These are phyloP conservation scores for Cotoneaster glaucophyllus DNA, from an alignment of 306 rosid species.

Conservation along the genomic window DNA sequence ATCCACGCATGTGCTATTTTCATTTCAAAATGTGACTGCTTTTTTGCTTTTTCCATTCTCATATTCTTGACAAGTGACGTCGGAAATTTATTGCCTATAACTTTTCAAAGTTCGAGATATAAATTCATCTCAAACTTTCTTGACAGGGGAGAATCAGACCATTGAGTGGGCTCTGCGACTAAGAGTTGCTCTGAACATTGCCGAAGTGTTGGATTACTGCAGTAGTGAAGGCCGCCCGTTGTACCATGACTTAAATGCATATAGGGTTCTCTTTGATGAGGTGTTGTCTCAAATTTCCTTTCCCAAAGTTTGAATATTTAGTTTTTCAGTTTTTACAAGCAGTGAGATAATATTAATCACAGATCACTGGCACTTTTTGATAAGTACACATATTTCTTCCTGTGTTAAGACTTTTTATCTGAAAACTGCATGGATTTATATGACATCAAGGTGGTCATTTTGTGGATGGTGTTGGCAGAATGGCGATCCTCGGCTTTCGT, in stretches of 20 bases:
- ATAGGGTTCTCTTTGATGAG: conserved; percentile 77
- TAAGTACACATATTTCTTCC: neutral
- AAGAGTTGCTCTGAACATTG: conserved; percentile 64
- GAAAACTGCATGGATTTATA: neutral
- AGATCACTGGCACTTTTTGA: neutral
- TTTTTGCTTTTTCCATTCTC: neutral
- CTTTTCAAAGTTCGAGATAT: neutral
- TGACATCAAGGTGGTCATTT: conserved; percentile 11
- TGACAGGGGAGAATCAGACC: conserved; percentile 80
- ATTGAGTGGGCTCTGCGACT: conserved; percentile 78
- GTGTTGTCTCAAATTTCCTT: conserved; percentile 27
- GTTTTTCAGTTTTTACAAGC: neutral
- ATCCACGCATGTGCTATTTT: neutral
- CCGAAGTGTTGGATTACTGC: conserved; percentile 69
- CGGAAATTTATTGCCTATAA: neutral
- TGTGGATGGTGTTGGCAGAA: conserved; percentile 45
- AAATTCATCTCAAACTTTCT: conserved; percentile 1
- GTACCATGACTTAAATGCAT: conserved; percentile 77
- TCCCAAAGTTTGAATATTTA: neutral
- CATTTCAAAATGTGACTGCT: neutral
- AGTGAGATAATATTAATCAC: neutral
- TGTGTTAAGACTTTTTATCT: neutral
- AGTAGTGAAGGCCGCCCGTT: conserved; percentile 52
- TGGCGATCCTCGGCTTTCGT: conserved; percentile 81
- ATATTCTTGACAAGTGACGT: neutral